A percentile compares a stretch with the other conserved stretches of the same genome.
Evolutionary conservation across 2,329 filamentous ascomycete genomes (phyloP).

Genomic region (Drechslerella coelobrocha): DNA sequence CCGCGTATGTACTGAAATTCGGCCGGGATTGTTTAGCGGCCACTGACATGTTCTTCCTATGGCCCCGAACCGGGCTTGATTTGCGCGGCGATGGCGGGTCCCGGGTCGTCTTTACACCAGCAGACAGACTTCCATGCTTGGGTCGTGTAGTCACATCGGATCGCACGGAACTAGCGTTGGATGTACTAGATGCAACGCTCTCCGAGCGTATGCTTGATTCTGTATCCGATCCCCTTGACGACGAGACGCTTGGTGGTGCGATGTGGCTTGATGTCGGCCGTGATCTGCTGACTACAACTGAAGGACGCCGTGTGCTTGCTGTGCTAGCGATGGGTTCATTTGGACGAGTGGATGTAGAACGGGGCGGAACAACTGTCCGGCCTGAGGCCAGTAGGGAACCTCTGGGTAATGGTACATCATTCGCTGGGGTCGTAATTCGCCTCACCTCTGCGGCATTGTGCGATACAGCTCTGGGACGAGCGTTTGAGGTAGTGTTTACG

Average conservation of each 20-base stretch:
- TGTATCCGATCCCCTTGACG: slow-evolving; percentile 38
- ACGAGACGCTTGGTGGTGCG: slow-evolving; percentile 7
- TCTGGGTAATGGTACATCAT: slow-evolving; percentile 30
- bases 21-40: slow-evolving; percentile 20
- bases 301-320: slow-evolving; percentile 18
- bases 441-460: slow-evolving; percentile 34
- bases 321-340: slow-evolving; percentile 26
- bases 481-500: slow-evolving; percentile 27
- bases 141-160: slow-evolving; percentile 38
- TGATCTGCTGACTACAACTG: slow-evolving; percentile 8
- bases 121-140: slow-evolving; percentile 11
- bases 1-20: slow-evolving; percentile 37
- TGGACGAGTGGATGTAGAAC: slow-evolving; percentile 32
- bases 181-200: slow-evolving; percentile 44
- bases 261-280: slow-evolving; percentile 37
- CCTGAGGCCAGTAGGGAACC: slow-evolving; percentile 18
- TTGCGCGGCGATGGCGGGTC: slow-evolving; percentile 21
- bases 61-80: slow-evolving; percentile 26
- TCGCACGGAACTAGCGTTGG: slow-evolving; percentile 38
- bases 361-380: slow-evolving; percentile 33
- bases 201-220: slow-evolving; percentile 45
- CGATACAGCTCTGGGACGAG: slow-evolving; percentile 42
- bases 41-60: slow-evolving; percentile 24
- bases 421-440: slow-evolving; percentile 31
- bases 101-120: slow-evolving; percentile 6